Evolutionary conservation across 768 basidiomycete genomes (phyloP).

Genomic region (Pleurotus eryngii): DNA sequence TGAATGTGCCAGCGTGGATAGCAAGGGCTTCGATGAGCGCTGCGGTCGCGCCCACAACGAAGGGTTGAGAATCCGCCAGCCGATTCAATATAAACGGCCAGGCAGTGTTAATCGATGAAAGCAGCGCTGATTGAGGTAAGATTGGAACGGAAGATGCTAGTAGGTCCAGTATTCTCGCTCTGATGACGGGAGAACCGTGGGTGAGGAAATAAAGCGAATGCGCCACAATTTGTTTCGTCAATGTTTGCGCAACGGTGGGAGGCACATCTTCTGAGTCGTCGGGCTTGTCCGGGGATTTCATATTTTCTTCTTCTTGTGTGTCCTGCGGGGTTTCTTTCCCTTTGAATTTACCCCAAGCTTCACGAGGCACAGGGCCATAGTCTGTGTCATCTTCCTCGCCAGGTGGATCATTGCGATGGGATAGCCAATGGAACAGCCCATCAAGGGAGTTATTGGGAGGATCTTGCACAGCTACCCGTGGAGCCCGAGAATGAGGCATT

Average conservation of each 20-base stretch:
- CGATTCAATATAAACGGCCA: slow-evolving; percentile 96
- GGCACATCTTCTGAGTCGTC: slow-evolving; percentile 36
- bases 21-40: slow-evolving; percentile 70
- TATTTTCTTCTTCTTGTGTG: slow-evolving; percentile 16
- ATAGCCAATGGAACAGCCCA: slow-evolving; percentile 65
- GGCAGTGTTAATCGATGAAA: slow-evolving; percentile 81
- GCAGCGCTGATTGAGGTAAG: slow-evolving; percentile 65
- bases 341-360: slow-evolving; percentile 48
- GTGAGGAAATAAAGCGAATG: slow-evolving; percentile 90
- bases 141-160: slow-evolving; percentile 73
- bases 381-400: slow-evolving; percentile 40
- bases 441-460: slow-evolving; percentile 37
- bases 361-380: slow-evolving; percentile 58
- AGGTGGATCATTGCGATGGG: slow-evolving; percentile 35
- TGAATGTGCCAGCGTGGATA: slow-evolving; percentile 74
- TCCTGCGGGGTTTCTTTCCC: slow-evolving; percentile 20
- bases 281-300: slow-evolving; percentile 32
- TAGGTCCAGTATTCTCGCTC: slow-evolving; percentile 76
- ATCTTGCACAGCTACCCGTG: slow-evolving; percentile 19
- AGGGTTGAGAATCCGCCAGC: slow-evolving; percentile 67
- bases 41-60: slow-evolving; percentile 77
- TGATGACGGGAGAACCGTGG: slow-evolving; percentile 82
- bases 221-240: slow-evolving; percentile 83
- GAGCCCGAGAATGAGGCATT: slow-evolving; percentile 3
- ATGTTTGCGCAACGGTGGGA: slow-evolving; percentile 65